A percentile compares a stretch with the other conserved stretches of the same genome.
phyloP scores from a whole-genome alignment of 257 asterid genomes.

The Solanum pimpinellifolium region DNA sequence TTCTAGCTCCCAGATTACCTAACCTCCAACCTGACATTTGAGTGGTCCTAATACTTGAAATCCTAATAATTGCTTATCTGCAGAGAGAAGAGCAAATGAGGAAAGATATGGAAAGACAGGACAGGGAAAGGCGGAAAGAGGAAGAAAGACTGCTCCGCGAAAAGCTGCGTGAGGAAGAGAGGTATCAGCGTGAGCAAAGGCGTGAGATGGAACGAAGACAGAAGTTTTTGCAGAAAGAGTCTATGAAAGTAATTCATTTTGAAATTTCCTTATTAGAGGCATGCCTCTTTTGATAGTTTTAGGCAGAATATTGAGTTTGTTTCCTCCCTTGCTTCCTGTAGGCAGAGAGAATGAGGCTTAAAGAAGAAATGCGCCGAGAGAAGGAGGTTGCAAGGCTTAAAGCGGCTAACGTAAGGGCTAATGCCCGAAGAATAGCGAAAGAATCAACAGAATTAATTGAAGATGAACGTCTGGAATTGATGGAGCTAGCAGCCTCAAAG shows the following conservation, averaged over 20 bases:
- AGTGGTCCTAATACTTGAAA: neutral
- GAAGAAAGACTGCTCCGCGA: conserved; percentile 86
- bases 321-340: conserved; percentile 14
- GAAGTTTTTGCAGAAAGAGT: conserved; percentile 67
- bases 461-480: conserved; percentile 72
- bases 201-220: conserved; percentile 91
- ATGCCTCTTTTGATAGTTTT: neutral
- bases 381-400: conserved; percentile 80
- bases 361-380: conserved; percentile 76
- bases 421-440: conserved; percentile 79
- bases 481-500: conserved; percentile 68
- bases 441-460: conserved; percentile 67
- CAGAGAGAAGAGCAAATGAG: conserved; percentile 82
- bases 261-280: neutral
- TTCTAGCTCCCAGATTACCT: neutral
- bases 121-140: conserved; percentile 76
- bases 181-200: conserved; percentile 63
- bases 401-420: conserved; percentile 80
- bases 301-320: neutral
- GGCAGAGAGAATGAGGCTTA: conserved; percentile 77
- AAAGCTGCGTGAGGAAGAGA: conserved; percentile 78
- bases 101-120: conserved; percentile 88
- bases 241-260: conserved; percentile 39
- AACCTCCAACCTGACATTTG: neutral
- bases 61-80: conserved; percentile 1